Percentiles rank a stretch among this genome's conserved stretches.
Evolutionary conservation across 2,329 filamentous ascomycete genomes (phyloP).

Genomic region (Diaporthe citriasiana): DNA sequence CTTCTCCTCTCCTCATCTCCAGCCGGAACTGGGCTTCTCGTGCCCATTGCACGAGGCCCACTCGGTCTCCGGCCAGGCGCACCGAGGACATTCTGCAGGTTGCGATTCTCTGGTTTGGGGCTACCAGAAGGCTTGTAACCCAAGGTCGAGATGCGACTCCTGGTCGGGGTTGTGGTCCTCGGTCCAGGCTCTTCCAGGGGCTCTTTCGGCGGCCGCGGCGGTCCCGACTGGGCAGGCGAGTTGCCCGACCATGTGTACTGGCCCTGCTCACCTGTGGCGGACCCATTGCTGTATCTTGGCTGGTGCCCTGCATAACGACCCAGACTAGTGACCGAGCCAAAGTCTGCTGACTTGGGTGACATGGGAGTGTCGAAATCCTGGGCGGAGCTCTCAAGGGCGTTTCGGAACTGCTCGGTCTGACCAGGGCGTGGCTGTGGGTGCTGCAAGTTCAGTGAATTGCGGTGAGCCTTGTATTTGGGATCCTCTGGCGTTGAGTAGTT

Average conservation of each 20-base stretch:
- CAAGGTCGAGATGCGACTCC: constrained; percentile 60
- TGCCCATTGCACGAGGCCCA: constrained; percentile 73
- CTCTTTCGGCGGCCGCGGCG: constrained; percentile 75
- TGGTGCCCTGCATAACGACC: constrained; percentile 64
- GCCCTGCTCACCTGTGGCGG: constrained; percentile 51
- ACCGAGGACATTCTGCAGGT: constrained; percentile 67
- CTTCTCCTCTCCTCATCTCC: constrained; percentile 59
- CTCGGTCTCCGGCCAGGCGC: constrained; percentile 68
- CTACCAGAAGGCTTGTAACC: constrained; percentile 56
- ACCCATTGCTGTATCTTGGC: constrained; percentile 63
- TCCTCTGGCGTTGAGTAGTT: constrained; percentile 67
- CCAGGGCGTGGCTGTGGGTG: constrained; percentile 84
- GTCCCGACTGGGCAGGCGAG: constrained; percentile 59
- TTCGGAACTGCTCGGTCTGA: constrained; percentile 81
- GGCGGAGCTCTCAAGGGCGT: constrained; percentile 79
- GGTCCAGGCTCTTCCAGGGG: constrained; percentile 60
- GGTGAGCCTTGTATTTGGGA: constrained; percentile 85
- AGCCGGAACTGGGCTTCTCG: constrained; percentile 59
- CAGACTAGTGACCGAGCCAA: constrained; percentile 73
- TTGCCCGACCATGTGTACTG: constrained; percentile 46
- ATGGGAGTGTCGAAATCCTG: constrained; percentile 74
- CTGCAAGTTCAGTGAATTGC: constrained; percentile 83
- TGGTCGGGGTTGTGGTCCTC: constrained; percentile 60
- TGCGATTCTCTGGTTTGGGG: constrained; percentile 70
- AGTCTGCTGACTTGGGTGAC: constrained; percentile 73